A percentile compares a stretch with the other conserved stretches of the same genome.
Evolutionary conservation across 805 yeast genomes (phyloP).

Genomic region (Kuraishia floccosa): DNA sequence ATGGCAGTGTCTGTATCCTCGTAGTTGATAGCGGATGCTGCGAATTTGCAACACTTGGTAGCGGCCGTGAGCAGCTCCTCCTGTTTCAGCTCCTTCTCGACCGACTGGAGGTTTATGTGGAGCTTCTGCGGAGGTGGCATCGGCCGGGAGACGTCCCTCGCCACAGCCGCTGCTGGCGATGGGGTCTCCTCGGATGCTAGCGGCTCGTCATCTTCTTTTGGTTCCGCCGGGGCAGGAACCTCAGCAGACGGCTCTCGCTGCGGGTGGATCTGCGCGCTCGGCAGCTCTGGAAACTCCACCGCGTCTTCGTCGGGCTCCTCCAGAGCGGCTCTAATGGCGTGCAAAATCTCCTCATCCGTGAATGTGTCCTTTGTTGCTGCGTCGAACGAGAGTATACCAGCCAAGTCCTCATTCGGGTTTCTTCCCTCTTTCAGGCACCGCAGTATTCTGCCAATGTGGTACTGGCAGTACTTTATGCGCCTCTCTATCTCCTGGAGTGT

Average conservation of each 20-base stretch:
- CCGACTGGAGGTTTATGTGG: conserved; percentile 4
- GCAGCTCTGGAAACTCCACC: conserved; percentile 6
- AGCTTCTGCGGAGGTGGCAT: conserved; percentile 1
- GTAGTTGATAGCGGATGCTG: conserved; percentile 62
- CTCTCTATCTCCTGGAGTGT: neutral
- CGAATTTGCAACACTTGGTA: conserved; percentile 58
- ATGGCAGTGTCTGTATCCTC: conserved; percentile 62
- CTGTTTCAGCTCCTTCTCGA: conserved; percentile 11
- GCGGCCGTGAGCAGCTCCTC: conserved; percentile 26
- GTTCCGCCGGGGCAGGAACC: neutral
- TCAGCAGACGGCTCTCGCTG: too few species aligned
- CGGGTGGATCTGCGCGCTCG: too few species aligned
- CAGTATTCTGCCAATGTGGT: conserved; percentile 9
- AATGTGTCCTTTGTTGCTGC: conserved; percentile 6
- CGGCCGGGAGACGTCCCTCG: neutral
- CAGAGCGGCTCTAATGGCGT: conserved; percentile 9
- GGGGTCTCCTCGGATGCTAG: neutral
- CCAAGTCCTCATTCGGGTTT: conserved; percentile 12
- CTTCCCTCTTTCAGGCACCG: conserved; percentile 9
- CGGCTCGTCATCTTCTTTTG: neutral
- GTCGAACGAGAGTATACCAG: conserved; percentile 4
- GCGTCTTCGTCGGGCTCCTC: conserved; percentile 5
- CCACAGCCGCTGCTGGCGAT: neutral
- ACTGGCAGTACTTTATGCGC: conserved; percentile 12
- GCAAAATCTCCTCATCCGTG: conserved; percentile 9